A percentile compares a stretch with the other conserved stretches of the same genome.
These are phyloP conservation scores for Scheffersomyces lignosus DNA, from an alignment of 805 yeast species.

Conservation along the genomic window DNA sequence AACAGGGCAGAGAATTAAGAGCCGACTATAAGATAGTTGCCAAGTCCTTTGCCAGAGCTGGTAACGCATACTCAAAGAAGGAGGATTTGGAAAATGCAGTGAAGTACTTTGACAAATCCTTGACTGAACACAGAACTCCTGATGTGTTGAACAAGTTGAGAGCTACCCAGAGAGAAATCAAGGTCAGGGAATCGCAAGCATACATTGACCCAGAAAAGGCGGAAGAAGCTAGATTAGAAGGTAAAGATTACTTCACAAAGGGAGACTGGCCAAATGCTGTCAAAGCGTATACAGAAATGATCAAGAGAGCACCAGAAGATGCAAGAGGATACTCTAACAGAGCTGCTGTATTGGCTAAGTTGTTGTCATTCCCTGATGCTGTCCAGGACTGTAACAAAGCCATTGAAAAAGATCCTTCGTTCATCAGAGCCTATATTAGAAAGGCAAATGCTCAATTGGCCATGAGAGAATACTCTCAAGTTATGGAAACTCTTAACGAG, in stretches of 20 bases:
- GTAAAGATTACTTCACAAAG: slow-evolving; percentile 83
- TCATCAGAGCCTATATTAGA: slow-evolving; percentile 93
- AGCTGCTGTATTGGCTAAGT: slow-evolving; percentile 94
- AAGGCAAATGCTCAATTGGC: slow-evolving; percentile 94
- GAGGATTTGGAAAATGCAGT: slow-evolving; percentile 73
- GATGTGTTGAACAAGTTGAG: slow-evolving; percentile 87
- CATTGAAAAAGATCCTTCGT: slow-evolving; percentile 80
- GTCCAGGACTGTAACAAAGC: slow-evolving; percentile 90
- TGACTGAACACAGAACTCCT: slow-evolving; percentile 97
- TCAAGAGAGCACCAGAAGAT: slow-evolving; percentile 95
- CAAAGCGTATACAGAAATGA: slow-evolving; percentile 91
- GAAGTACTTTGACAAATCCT: slow-evolving; percentile 79
- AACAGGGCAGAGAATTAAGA: slow-evolving; percentile 83
- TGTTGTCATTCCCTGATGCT: slow-evolving; percentile 97
- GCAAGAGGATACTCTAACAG: slow-evolving; percentile 97
- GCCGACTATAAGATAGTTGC: slow-evolving; percentile 92
- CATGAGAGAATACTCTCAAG: slow-evolving; percentile 79
- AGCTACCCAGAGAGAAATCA: slow-evolving; percentile 80
- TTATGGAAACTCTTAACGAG: slow-evolving; percentile 74
- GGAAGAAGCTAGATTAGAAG: slow-evolving; percentile 90
- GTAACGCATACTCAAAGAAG: slow-evolving; percentile 75
- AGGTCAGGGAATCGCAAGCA: slow-evolving; percentile 70
- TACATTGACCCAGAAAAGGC: slow-evolving; percentile 91
- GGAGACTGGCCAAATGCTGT: slow-evolving; percentile 98
- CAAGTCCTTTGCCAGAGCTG: slow-evolving; percentile 90